Conservation (phyloP, 1,139 yeast genomes). For the Yamadazyma sp. region DNA sequence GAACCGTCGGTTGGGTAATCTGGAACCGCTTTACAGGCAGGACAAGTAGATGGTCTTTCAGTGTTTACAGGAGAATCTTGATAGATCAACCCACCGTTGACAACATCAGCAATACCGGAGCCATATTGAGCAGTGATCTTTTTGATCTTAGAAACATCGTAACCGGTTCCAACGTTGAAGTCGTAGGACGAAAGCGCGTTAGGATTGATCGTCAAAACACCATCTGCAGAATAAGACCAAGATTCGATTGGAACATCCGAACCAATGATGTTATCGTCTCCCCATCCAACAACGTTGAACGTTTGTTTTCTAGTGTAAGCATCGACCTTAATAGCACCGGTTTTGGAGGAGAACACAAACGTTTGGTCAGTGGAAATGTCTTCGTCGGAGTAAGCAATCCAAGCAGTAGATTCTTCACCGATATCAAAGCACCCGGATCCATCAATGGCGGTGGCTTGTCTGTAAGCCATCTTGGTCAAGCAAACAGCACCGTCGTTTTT, state of each 20-base stretch:
- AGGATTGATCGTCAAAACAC: constrained; percentile 13
- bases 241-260: constrained; percentile 18
- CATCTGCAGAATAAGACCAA: constrained; percentile 15
- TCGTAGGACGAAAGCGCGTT: constrained; percentile 11
- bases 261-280: constrained; percentile 28
- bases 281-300: constrained; percentile 30
- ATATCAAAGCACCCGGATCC: constrained; percentile 30
- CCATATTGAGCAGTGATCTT: constrained; percentile 16
- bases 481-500: constrained; percentile 28
- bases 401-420: constrained; percentile 19
- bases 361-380: constrained; percentile 15
- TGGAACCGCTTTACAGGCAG: constrained; percentile 12
- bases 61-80: constrained; percentile 14
- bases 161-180: constrained; percentile 19
- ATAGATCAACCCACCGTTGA: constrained; percentile 15
- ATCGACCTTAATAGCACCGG: constrained; percentile 13
- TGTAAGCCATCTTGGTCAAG: constrained; percentile 21
- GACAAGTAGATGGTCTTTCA: constrained; percentile 14
- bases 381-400: constrained; percentile 13
- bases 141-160: constrained; percentile 13
- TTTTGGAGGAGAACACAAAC: constrained; percentile 11
- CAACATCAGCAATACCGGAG: constrained; percentile 12
- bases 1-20: constrained; percentile 10
- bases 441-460: constrained; percentile 21
- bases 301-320: constrained; percentile 18